phyloP scores from a whole-genome alignment of 179 eudicot species.

The Gypsophila paniculata region DNA sequence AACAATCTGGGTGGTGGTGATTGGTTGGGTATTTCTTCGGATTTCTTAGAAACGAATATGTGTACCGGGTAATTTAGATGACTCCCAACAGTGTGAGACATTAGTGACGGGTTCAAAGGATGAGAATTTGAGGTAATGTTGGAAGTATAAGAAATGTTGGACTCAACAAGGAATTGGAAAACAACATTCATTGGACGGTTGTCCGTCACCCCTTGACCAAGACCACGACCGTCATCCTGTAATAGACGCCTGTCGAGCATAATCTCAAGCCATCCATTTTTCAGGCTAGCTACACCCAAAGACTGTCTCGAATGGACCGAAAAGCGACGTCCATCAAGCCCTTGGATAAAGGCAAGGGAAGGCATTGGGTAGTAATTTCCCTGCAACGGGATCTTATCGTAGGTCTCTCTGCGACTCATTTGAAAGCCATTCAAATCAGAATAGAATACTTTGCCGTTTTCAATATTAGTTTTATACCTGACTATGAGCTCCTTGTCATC shows the following conservation, averaged over 20 bases:
- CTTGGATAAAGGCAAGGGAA: conserved; percentile 86
- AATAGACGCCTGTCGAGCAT: conserved; percentile 90
- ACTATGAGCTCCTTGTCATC: conserved; percentile 78
- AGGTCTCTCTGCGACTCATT: conserved; percentile 92
- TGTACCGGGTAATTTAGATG: conserved; percentile 79
- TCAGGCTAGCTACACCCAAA: conserved; percentile 85
- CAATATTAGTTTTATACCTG: conserved; percentile 77
- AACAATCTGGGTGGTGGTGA: conserved; percentile 68
- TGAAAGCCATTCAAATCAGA: conserved; percentile 95
- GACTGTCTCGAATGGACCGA: conserved; percentile 85
- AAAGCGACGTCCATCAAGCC: conserved; percentile 66
- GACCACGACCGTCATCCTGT: conserved; percentile 91
- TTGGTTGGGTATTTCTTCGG: conserved; percentile 56
- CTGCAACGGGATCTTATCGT: conserved; percentile 86
- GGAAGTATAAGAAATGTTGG: conserved; percentile 58
- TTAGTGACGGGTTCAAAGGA: conserved; percentile 72
- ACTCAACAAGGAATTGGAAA: conserved; percentile 75
- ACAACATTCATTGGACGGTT: conserved; percentile 80
- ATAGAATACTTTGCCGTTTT: conserved; percentile 62
- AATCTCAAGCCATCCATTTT: conserved; percentile 80
- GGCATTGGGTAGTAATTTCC: conserved; percentile 99
- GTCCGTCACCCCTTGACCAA: conserved; percentile 93
- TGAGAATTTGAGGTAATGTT: conserved; percentile 40
- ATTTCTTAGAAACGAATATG: conserved; percentile 58
- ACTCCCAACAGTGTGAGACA: conserved; percentile 72